These are phyloP conservation scores for Chionographis japonica DNA, from an alignment of 106 monocot genomes.

Conservation along the genomic window DNA sequence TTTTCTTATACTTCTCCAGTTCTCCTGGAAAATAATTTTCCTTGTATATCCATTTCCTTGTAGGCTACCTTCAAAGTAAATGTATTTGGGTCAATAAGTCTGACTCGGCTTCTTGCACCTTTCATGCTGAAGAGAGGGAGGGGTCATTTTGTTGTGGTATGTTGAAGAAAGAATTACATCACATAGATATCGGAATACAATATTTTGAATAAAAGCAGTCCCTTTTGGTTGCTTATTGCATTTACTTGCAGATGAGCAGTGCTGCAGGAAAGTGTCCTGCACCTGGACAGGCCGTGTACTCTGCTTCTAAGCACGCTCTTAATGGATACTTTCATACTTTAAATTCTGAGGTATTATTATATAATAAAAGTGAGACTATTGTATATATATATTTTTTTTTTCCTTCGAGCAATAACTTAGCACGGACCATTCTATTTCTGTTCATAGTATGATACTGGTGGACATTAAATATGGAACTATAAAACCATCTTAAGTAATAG, in stretches of 20 bases:
- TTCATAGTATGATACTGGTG: too few species aligned
- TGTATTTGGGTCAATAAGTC: constrained; percentile 77
- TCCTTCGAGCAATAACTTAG: too few species aligned
- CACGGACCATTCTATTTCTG: too few species aligned
- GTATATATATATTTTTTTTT: too few species aligned
- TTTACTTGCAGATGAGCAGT: constrained; percentile 66
- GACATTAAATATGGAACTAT: too few species aligned
- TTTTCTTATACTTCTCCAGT: constrained; percentile 2
- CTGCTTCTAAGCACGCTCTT: constrained; percentile 92
- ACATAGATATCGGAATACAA: background rate
- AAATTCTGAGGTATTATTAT: constrained; percentile 77
- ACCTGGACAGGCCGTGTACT: constrained; percentile 91
- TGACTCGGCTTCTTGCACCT: constrained; percentile 84
- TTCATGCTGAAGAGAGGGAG: constrained; percentile 80
- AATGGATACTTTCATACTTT: constrained; percentile 93
- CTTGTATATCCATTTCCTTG: background rate
- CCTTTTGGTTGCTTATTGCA: constrained; percentile 10
- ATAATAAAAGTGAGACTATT: too few species aligned
- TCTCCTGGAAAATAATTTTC: background rate
- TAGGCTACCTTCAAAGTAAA: constrained; percentile 81
- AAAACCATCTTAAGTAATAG: too few species aligned
- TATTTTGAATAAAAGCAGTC: background rate
- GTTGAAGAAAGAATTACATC: background rate
- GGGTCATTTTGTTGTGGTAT: constrained; percentile 96
- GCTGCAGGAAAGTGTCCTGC: constrained; percentile 92